A percentile compares a stretch with the other conserved stretches of the same genome.
Conservation (phyloP, 2,329 filamentous ascomycete genomes). For the Aspergillus japonicus region DNA sequence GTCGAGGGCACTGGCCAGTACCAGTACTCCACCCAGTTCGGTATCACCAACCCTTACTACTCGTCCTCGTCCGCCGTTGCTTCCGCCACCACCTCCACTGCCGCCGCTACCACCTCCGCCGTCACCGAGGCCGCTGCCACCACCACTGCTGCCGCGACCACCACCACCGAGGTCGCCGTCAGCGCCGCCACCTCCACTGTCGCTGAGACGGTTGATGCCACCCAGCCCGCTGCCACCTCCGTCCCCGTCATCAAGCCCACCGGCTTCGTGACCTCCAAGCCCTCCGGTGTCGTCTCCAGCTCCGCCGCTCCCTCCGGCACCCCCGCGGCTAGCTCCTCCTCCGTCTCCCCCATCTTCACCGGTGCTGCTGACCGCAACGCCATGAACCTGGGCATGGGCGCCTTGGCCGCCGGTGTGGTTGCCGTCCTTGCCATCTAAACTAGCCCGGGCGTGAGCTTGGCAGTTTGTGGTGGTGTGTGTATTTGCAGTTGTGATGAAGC, state of each 20-base stretch:
- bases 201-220: constrained; percentile 14
- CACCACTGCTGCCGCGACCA: constrained; percentile 8
- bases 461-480: not conserved
- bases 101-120: constrained; percentile 12
- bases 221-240: constrained; percentile 9
- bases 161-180: constrained; percentile 14
- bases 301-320: constrained; percentile 15
- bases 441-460: not conserved
- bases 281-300: constrained; percentile 11
- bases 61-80: constrained; percentile 7
- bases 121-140: constrained; percentile 12
- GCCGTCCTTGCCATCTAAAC: constrained; percentile 39
- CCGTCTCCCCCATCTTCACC: constrained; percentile 26
- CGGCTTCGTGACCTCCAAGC: constrained; percentile 11
- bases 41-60: constrained; percentile 45
- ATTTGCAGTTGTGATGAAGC: not conserved
- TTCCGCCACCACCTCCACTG: not conserved
- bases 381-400: constrained; percentile 38
- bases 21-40: constrained; percentile 64
- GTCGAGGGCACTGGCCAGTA: constrained; percentile 59
- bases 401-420: constrained; percentile 34
- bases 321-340: constrained; percentile 12
- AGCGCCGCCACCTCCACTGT: constrained; percentile 11
- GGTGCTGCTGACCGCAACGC: constrained; percentile 35
- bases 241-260: constrained; percentile 17